Percentiles rank a stretch among this genome's conserved stretches.
phyloP scores from a whole-genome alignment of 768 basidiomycete genomes.

The Hericium coralloides region DNA sequence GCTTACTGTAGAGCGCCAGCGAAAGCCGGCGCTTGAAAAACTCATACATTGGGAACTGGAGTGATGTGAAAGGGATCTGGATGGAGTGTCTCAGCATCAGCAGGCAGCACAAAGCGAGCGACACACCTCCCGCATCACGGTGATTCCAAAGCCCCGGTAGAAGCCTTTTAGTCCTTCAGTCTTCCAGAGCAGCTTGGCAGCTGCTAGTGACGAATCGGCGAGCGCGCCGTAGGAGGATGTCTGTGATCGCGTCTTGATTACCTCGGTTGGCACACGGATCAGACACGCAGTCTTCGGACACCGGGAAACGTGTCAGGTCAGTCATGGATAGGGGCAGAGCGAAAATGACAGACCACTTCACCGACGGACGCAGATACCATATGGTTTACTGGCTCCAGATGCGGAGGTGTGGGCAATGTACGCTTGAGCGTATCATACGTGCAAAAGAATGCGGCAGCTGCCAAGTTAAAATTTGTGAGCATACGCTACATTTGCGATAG shows the following conservation, averaged over 20 bases:
- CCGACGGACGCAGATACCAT: constrained; percentile 42
- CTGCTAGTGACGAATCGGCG: constrained; percentile 49
- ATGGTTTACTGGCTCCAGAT: constrained; percentile 58
- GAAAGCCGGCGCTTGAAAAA: constrained; percentile 67
- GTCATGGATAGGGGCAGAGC: neutral
- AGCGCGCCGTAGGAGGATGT: constrained; percentile 63
- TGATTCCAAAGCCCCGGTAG: constrained; percentile 81
- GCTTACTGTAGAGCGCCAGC: constrained; percentile 38
- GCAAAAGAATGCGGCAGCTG: constrained; percentile 93
- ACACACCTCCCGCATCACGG: constrained; percentile 57
- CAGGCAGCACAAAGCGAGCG: neutral
- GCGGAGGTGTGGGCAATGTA: constrained; percentile 48
- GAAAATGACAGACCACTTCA: constrained; percentile 37
- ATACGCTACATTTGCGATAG: no score
- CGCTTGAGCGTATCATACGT: constrained; percentile 87
- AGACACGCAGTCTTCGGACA: constrained; percentile 71
- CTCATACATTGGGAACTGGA: constrained; percentile 96
- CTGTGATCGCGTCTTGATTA: constrained; percentile 90
- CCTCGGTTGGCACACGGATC: constrained; percentile 91
- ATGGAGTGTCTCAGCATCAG: neutral
- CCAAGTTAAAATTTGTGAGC: neutral
- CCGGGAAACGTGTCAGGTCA: neutral
- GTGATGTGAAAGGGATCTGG: constrained; percentile 92
- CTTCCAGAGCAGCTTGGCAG: constrained; percentile 45
- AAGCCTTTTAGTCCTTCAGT: constrained; percentile 70